Percentiles rank a stretch among this genome's conserved stretches.
Conservation (phyloP, 2,329 filamentous ascomycete species). For the Aspergillus glaucus region DNA sequence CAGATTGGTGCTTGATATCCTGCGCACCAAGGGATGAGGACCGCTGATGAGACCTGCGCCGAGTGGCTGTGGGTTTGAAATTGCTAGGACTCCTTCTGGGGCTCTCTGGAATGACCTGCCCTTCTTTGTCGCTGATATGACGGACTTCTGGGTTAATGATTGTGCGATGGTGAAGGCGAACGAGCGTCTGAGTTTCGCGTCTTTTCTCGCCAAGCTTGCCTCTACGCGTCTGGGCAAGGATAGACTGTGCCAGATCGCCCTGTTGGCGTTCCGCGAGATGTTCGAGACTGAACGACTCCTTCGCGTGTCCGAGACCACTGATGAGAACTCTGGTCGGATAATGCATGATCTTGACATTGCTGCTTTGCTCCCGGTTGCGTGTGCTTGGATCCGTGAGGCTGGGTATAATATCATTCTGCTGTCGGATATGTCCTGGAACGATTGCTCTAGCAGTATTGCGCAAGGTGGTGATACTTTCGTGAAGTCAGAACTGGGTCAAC, state of each 20-base stretch:
- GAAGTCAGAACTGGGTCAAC: constrained; percentile 17
- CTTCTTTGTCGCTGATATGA: constrained; percentile 17
- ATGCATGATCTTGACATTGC: constrained; percentile 6
- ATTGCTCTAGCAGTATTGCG: constrained; percentile 12
- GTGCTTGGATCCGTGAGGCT: constrained; percentile 12
- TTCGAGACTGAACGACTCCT: constrained; percentile 13
- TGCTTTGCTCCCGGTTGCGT: constrained; percentile 12
- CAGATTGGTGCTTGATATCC: constrained; percentile 16
- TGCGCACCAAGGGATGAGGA: constrained; percentile 13
- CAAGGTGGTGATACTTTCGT: constrained; percentile 12
- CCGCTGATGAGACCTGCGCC: constrained; percentile 7
- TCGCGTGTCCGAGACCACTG: constrained; percentile 6
- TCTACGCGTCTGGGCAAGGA: constrained; percentile 16
- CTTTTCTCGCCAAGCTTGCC: constrained; percentile 19
- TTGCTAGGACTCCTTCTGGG: constrained; percentile 17
- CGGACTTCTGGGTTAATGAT: constrained; percentile 13
- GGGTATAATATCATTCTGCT: constrained; percentile 13
- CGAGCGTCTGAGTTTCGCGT: constrained; percentile 14
- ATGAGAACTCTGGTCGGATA: constrained; percentile 7
- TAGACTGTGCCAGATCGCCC: constrained; percentile 14
- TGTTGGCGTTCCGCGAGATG: constrained; percentile 11
- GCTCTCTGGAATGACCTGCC: constrained; percentile 20
- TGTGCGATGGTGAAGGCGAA: constrained; percentile 9
- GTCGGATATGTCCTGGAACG: constrained; percentile 15
- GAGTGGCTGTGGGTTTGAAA: constrained; percentile 12